Conservation (phyloP, 345 rosid genomes). For the Acer negundo region DNA sequence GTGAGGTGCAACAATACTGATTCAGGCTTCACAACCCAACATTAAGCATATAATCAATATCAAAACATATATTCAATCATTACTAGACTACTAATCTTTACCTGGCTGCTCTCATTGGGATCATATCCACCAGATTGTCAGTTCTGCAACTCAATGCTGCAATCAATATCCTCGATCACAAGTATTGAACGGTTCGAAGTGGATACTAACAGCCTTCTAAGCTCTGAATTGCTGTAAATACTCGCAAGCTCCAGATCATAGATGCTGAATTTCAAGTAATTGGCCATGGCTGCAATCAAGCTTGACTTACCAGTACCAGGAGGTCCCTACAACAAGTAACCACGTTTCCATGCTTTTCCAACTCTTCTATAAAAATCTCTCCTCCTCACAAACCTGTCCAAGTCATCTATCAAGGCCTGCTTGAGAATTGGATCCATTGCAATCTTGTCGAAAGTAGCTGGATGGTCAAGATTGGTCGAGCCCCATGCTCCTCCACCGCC, state of each 20-base stretch:
- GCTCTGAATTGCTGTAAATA: conserved; percentile 16
- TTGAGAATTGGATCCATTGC: conserved; percentile 30
- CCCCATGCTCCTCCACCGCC: conserved; percentile 8
- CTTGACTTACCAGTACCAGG: conserved; percentile 34
- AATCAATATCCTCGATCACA: conserved; percentile 34
- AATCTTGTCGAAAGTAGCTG: conserved; percentile 32
- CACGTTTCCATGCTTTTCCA: conserved; percentile 34
- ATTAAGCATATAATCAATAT: no score
- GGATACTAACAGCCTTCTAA: conserved; percentile 14
- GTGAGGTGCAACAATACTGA: no score
- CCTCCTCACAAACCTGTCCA: conserved; percentile 31
- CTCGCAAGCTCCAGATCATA: conserved; percentile 26
- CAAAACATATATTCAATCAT: no score
- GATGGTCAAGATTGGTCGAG: conserved; percentile 33
- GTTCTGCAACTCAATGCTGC: conserved; percentile 24
- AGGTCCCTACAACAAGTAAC: conserved; percentile 31
- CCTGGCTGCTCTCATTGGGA: background rate
- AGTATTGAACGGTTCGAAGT: conserved; percentile 23
- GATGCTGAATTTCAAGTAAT: conserved; percentile 26
- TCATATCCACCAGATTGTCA: background rate
- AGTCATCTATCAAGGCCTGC: conserved; percentile 29
- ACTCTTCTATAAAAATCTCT: conserved; percentile 24
- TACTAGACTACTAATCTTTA: no score
- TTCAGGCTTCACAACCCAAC: no score
- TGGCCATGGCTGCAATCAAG: conserved; percentile 34